phyloP scores from a whole-genome alignment of 139 green algal genomes.

The Mesotaenium endlicherianum region DNA sequence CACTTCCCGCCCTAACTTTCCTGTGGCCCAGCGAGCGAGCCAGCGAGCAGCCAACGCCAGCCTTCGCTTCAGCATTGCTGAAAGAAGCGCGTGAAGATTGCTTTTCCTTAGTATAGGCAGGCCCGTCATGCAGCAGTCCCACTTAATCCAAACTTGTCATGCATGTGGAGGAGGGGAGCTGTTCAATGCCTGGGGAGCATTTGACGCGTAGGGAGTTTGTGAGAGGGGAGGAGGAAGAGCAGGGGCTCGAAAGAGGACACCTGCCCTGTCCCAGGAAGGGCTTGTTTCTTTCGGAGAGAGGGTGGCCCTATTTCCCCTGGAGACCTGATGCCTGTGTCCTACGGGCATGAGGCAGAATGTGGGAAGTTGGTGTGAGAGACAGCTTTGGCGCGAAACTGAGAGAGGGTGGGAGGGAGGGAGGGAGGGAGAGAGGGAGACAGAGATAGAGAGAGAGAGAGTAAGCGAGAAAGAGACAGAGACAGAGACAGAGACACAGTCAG shows the following conservation, averaged over 20 bases:
- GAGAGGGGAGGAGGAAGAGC: conserved; percentile 11
- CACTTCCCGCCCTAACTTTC: too few species aligned
- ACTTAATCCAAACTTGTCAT: background rate
- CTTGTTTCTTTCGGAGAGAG: too few species aligned
- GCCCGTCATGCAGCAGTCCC: background rate
- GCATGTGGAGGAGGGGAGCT: background rate
- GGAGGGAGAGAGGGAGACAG: background rate
- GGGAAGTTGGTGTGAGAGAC: background rate
- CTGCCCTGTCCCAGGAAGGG: background rate
- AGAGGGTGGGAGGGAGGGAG: background rate
- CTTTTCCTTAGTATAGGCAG: background rate
- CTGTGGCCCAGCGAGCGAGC: too few species aligned
- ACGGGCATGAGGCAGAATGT: too few species aligned
- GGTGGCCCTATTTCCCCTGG: too few species aligned
- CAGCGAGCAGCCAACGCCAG: too few species aligned
- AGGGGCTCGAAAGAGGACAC: conserved; percentile 12
- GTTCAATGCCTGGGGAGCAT: background rate
- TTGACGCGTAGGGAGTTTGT: background rate
- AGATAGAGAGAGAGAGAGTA: background rate
- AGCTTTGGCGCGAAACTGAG: background rate
- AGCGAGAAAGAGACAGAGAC: background rate
- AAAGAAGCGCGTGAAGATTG: too few species aligned
- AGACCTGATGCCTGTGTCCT: too few species aligned
- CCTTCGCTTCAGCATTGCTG: too few species aligned
- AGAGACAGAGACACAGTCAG: background rate